These are phyloP conservation scores for Mortierella sp. DNA, from an alignment of 371 early-diverging fungal genomes.

Conservation along the genomic window DNA sequence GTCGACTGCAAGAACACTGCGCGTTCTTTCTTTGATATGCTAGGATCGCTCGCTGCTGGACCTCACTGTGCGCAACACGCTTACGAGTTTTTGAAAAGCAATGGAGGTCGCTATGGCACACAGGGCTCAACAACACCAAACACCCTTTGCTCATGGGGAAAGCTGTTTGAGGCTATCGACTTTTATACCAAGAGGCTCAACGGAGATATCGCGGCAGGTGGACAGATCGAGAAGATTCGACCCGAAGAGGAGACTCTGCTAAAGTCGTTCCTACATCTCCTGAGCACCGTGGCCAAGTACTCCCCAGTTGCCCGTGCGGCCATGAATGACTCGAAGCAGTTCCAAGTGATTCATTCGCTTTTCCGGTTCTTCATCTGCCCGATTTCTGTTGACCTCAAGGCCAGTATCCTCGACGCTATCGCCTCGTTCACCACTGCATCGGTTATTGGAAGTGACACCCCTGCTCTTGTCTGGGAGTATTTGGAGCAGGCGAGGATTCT, in stretches of 20 bases:
- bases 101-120: slow-evolving; percentile 54
- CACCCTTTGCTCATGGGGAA: slow-evolving; percentile 70
- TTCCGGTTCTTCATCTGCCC: slow-evolving; percentile 77
- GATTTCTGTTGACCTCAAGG: slow-evolving; percentile 79
- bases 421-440: slow-evolving; percentile 74
- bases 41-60: slow-evolving; percentile 81
- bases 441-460: slow-evolving; percentile 59
- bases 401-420: slow-evolving; percentile 75
- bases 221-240: slow-evolving; percentile 58
- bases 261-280: slow-evolving; percentile 71
- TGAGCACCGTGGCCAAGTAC: slow-evolving; percentile 69
- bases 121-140: slow-evolving; percentile 49
- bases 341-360: slow-evolving; percentile 67
- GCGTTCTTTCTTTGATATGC: slow-evolving; percentile 75
- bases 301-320: slow-evolving; percentile 69
- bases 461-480: slow-evolving; percentile 71
- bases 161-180: slow-evolving; percentile 66
- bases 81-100: slow-evolving; percentile 65
- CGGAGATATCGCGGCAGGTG: slow-evolving; percentile 17
- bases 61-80: slow-evolving; percentile 66
- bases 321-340: slow-evolving; percentile 70
- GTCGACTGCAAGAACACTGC: slow-evolving; percentile 67
- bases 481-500: slow-evolving; percentile 79
- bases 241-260: slow-evolving; percentile 71
- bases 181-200: slow-evolving; percentile 58